These are phyloP conservation scores for Nicotiana sylvestris DNA, from an alignment of 257 asterid species.

Conservation along the genomic window DNA sequence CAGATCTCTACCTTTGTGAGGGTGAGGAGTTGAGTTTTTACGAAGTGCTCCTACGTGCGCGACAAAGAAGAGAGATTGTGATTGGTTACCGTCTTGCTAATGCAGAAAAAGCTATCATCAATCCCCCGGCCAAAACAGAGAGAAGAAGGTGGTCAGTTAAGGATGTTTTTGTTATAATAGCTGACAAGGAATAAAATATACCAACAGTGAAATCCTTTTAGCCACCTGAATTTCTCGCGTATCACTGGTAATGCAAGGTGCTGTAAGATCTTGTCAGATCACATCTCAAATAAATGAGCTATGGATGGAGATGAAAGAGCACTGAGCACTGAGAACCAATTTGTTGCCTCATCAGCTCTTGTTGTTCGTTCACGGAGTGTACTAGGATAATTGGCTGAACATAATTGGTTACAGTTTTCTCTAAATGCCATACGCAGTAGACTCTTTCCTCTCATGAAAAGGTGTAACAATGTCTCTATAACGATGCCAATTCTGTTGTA, in stretches of 20 bases:
- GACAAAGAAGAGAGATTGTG: slow-evolving; percentile 77
- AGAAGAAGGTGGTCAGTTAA: slow-evolving; percentile 56
- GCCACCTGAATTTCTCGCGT: not conserved
- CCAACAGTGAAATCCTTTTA: not conserved
- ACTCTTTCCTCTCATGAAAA: not conserved
- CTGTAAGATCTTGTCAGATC: not conserved
- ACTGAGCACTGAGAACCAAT: not conserved
- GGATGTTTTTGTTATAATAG: slow-evolving; percentile 76
- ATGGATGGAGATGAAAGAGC: slow-evolving; percentile 5
- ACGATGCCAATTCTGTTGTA: not conserved
- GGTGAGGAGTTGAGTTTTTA: slow-evolving; percentile 78
- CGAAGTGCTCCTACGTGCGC: slow-evolving; percentile 72
- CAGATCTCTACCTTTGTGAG: slow-evolving; percentile 53
- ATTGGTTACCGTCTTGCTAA: slow-evolving; percentile 69
- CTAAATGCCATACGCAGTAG: not conserved
- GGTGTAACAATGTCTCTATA: not conserved
- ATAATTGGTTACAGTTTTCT: not conserved
- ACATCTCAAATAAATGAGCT: slow-evolving; percentile 5
- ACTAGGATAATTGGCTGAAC: not conserved
- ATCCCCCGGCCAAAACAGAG: slow-evolving; percentile 57
- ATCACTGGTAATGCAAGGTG: slow-evolving; percentile 6
- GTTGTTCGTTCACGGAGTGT: not conserved
- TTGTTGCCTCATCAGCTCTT: not conserved
- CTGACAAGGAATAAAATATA: slow-evolving; percentile 57
- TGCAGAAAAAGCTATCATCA: slow-evolving; percentile 66